Base-by-base conservation (phyloP, 352 stramenopile species). In the Lagenidium giganteum region DNA sequence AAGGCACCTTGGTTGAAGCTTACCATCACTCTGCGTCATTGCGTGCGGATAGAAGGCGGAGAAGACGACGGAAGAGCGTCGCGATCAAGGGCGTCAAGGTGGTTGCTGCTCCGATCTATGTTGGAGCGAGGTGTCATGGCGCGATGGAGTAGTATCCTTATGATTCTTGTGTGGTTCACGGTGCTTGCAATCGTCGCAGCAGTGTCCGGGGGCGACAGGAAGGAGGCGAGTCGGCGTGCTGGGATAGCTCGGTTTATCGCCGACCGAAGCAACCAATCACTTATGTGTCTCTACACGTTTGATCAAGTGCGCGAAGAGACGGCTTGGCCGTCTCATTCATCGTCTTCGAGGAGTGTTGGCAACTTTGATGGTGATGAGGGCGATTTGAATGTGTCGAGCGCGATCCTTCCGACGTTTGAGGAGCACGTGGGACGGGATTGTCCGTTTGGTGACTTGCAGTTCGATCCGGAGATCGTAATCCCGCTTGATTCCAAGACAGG, bases 361-460 rank as follows among this genome's bases (percentile, higher is more conserved):
- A 4, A 16, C 33, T 7, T 25, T 28, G 11, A 36, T 4, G 23
- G 17, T 22, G 25, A 45, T 34, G 31, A 48, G 7, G 11, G 18
- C 1, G 29, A 20, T 4, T 27, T 22, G 16, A 28, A 64, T 13
- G 30, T 25, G 2, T 31, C 47, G 37, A 27, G 30, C n/a, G 40
- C 27, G n/a, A 51, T 53, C 12, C 54, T 33, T 2, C 39, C 51
- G 14, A 25, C 34, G n/a, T 64, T 67, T 32, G 41, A 57, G 32
- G 54, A 66, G 8, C 57, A 59, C 22, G 17, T 63, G 2, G 46
- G 49, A 3, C 17, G 9, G 2, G 32, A 38, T 2, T 89, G 76
- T 54, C 76, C 73, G 16, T 89, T 89, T 45, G 73, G 76, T 5
- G 54, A 71, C n/a, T 61, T 89, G 6, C 54, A 77, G 21, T 64